Base-by-base conservation (phyloP, 163 green algal genomes). In the Scenedesmus sp. region DNA sequence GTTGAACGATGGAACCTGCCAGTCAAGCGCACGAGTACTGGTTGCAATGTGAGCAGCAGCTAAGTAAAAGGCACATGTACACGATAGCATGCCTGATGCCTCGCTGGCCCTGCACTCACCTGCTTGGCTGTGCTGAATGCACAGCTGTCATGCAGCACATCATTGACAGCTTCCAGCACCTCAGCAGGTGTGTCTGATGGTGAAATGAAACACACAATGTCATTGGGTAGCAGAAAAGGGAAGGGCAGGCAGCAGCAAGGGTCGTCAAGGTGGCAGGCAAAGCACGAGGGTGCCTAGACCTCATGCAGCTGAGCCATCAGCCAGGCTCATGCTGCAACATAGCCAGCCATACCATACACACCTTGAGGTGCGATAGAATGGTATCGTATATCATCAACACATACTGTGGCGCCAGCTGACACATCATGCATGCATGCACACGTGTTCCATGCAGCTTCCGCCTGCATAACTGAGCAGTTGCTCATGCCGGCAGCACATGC, bases 141-240 rank as follows among this genome's bases (percentile, higher is more conserved):
- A 55, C 77, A 91, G 60, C 52, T 79, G 90, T 60, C n/a, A n/a
- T 84, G 23, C 76, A 93, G 62, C 46, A 93, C 77, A 64, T 91
- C 85, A 4, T 91, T 26, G 8, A 93, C 85, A 46, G 90, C 90
- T 55, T 91, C 85, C 8, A 92, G 82, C 54, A 74, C 89, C 46
- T 70, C 79, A 34, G 18, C 23, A 56, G 89, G 89, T 5, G 76
- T 82, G 79, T 55, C 88, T 92, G 77, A 2, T 56, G 7, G 60
- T 34, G 66, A 18, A 7, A 34, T 23, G 13, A 3, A 8, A n/a
- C 16, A 79, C 46, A 5, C 2, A 3, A 2, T 15, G 4, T 13
- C 12, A 52, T 46, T 79, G 70, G 34, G 34, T 46, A 46, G 20
- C 77, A 85, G 77, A n/a, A 26, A 18, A 13, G 4, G 59, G 46